Percentiles rank a stretch among this genome's conserved stretches.
phyloP scores from a whole-genome alignment of 192 early-diverging fungal genomes.

The Coemansia sp. region DNA sequence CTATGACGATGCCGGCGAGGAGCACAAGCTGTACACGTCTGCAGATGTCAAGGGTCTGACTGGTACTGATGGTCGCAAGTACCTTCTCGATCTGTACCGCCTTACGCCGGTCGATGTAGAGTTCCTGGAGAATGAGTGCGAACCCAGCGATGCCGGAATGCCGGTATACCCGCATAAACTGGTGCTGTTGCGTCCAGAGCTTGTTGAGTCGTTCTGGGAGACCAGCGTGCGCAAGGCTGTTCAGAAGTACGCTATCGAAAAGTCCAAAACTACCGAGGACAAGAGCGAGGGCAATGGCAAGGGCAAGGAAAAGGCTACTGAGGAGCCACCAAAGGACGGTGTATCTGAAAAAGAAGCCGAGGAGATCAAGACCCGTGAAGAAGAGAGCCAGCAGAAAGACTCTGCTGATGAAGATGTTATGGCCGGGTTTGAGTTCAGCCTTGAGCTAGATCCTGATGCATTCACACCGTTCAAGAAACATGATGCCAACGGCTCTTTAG shows the following conservation, averaged over 20 bases:
- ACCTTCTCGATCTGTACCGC: constrained; percentile 91
- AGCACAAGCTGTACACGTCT: constrained; percentile 72
- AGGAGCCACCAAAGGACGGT: neutral
- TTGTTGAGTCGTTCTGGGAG: constrained; percentile 85
- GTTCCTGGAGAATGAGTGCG: constrained; percentile 75
- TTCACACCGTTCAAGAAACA: constrained; percentile 58
- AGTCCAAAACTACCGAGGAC: constrained; percentile 37
- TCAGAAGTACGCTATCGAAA: constrained; percentile 41
- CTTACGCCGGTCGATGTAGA: constrained; percentile 87
- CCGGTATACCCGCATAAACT: constrained; percentile 86
- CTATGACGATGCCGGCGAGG: constrained; percentile 62
- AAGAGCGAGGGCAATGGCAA: constrained; percentile 5
- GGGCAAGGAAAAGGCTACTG: constrained; percentile 6
- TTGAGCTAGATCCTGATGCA: constrained; percentile 60
- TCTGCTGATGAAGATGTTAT: constrained; percentile 17
- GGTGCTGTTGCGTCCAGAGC: constrained; percentile 81
- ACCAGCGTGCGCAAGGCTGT: constrained; percentile 66
- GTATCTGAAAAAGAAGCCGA: constrained; percentile 1
- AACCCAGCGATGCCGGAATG: constrained; percentile 43
- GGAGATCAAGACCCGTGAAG: neutral
- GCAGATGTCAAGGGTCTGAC: constrained; percentile 90
- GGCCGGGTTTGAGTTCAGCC: constrained; percentile 55
- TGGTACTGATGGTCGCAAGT: constrained; percentile 88
- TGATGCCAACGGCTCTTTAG: constrained; percentile 13
- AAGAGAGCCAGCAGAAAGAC: neutral